Base-by-base conservation (phyloP, 2,329 filamentous ascomycete genomes). In the Cladosporium oxysporum region DNA sequence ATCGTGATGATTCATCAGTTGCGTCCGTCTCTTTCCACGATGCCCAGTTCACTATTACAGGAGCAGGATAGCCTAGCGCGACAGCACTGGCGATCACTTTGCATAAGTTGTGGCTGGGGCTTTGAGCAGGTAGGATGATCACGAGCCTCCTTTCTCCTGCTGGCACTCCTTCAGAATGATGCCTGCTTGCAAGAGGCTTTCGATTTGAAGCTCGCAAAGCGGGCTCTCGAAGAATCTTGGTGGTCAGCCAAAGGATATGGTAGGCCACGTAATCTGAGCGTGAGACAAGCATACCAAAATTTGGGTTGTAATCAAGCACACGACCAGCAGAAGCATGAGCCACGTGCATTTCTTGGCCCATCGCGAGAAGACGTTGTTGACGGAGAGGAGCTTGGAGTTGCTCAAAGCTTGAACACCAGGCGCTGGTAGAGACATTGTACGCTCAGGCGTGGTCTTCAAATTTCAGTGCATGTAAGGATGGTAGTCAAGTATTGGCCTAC, bases 21-120 rank as follows among this genome's bases (percentile, higher is more conserved):
- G n/a, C 4, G 12, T 64, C 33, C 12, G 26, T n/a, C 23, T 57
- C 21, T 49, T 26, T 21, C 11, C 62, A 28, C 28, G 16, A 16
- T 14, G 50, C 35, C 66, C 64, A 66, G 18, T 66, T 66, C 14
- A 66, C 64, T 29, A 66, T 62, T 12, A 66, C 50, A n/a, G 64
- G 64, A 14, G 58, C 47, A n/a, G 66, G 66, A 28, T 67, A 66
- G 29, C 63, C 66, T 18, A 66, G 35, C 7, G 59, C 59, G 5
- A 64, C 37, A 31, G 58, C 64, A n/a, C 50, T 59, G 18, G 63
- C 59, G 21, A 66, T 41, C 6, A 67, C 29, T 29, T 60, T 66
- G 52, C 66, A 67, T 5, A 67, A 26, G n/a, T 67, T 57, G 21
- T 16, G 26, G 16, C 58, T 67, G 5, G 66, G 66, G 18, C 12